Evolutionary conservation across 2,329 filamentous ascomycete species (phyloP).

Genomic region (Berkeleyomyces rouxiae): DNA sequence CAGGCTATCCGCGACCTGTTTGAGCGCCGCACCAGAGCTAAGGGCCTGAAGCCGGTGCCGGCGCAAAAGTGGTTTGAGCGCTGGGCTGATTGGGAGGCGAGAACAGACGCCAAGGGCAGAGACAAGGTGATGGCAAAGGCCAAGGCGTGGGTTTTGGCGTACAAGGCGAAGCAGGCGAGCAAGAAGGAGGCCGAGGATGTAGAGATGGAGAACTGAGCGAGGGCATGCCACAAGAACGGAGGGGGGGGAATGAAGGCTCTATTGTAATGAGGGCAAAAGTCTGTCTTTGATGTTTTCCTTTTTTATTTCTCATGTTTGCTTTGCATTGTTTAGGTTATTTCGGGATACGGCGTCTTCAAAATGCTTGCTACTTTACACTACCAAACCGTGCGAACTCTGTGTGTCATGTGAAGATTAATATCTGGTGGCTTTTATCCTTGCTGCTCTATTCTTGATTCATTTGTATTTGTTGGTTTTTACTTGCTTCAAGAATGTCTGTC

Average conservation of each 20-base stretch:
- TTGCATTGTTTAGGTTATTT: slow-evolving; percentile 1
- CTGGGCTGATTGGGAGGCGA: slow-evolving; percentile 81
- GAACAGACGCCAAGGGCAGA: slow-evolving; percentile 48
- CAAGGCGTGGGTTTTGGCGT: slow-evolving; percentile 40
- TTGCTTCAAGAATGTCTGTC: no score
- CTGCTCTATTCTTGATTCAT: no score
- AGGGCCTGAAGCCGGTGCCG: slow-evolving; percentile 62
- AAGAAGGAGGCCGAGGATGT: slow-evolving; percentile 15
- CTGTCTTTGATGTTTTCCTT: not conserved
- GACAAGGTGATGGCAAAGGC: slow-evolving; percentile 51
- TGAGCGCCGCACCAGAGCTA: slow-evolving; percentile 55
- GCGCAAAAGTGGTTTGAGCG: slow-evolving; percentile 80
- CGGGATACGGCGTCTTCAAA: slow-evolving; percentile 3
- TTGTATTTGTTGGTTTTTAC: no score
- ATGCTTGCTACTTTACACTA: not conserved
- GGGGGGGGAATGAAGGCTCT: not conserved
- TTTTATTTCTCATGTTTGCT: slow-evolving; percentile 2
- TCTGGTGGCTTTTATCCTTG: no score
- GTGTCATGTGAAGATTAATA: not conserved
- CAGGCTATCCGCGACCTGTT: slow-evolving; percentile 59
- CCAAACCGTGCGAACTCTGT: no score
- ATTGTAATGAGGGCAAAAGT: not conserved
- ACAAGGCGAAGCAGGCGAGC: slow-evolving; percentile 29
- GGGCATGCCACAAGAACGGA: not conserved
- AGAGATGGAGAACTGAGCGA: slow-evolving; percentile 17